A percentile compares a stretch with the other conserved stretches of the same genome.
Evolutionary conservation across 805 yeast species (phyloP).

Genomic region (Vanderwaltozyma verrucispora): DNA sequence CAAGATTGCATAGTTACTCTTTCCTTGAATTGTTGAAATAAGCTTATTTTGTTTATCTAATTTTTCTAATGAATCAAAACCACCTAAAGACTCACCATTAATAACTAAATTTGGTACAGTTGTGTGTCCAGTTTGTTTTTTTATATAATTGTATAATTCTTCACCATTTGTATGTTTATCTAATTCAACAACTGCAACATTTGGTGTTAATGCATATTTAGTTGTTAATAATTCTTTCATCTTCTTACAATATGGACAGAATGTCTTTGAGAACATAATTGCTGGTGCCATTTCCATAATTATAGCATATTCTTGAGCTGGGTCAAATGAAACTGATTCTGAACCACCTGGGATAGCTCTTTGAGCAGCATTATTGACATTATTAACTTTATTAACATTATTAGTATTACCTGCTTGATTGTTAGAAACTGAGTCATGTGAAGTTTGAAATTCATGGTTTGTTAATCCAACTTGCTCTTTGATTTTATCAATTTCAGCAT

Average conservation of each 20-base stretch:
- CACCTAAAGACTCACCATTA: conserved; percentile 72
- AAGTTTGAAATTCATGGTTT: conserved; percentile 1
- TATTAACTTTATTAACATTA: no score
- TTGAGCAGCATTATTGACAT: conserved; percentile 3
- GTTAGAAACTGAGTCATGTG: conserved; percentile 1
- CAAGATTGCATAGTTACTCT: conserved; percentile 15
- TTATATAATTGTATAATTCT: conserved; percentile 65
- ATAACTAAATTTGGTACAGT: conserved; percentile 89
- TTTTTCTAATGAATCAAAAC: conserved; percentile 67
- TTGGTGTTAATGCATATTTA: conserved; percentile 62
- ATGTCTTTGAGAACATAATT: conserved; percentile 42
- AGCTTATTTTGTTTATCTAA: conserved; percentile 51
- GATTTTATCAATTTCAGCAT: conserved; percentile 13
- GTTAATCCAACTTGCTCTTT: conserved; percentile 11
- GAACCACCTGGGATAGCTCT: conserved; percentile 7
- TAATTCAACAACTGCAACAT: conserved; percentile 65
- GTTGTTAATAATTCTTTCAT: conserved; percentile 51
- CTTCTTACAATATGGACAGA: conserved; percentile 68
- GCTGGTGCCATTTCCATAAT: conserved; percentile 57
- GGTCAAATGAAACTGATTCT: conserved; percentile 30
- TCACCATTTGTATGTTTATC: conserved; percentile 71
- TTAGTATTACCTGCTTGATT: not conserved
- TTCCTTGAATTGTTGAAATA: conserved; percentile 35
- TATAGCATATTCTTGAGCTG: conserved; percentile 43
- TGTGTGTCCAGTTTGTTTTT: conserved; percentile 55